Evolutionary conservation across 2,329 filamentous ascomycete genomes (phyloP).

Genomic region (Colletotrichum gigasporum): DNA sequence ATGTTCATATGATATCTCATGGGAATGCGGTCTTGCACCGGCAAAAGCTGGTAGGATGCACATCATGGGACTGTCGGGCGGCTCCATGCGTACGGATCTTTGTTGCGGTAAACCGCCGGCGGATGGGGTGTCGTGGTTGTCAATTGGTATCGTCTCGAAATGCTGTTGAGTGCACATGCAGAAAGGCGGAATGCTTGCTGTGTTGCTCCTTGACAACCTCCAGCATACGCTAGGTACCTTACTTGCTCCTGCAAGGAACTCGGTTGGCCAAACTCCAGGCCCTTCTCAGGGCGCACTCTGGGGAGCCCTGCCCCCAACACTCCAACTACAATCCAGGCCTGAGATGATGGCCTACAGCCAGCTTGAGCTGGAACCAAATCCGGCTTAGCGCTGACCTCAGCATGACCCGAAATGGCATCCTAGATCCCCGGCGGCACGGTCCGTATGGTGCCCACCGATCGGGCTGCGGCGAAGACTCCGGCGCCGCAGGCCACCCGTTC

Average conservation of each 20-base stretch:
- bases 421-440: neutral
- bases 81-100: neutral
- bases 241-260: neutral
- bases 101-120: neutral
- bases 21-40: neutral
- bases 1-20: neutral
- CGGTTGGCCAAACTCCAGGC: too few relatives aligned
- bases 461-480: neutral
- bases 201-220: too few relatives aligned
- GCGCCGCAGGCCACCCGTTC: neutral
- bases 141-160: neutral
- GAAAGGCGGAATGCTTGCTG: too few relatives aligned
- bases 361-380: neutral
- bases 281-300: neutral
- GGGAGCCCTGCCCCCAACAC: neutral
- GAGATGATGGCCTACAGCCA: neutral
- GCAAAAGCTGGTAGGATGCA: constrained; percentile 2
- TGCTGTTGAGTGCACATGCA: neutral
- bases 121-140: neutral
- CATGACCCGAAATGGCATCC: neutral
- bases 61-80: neutral
- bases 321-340: neutral
- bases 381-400: constrained; percentile 14
- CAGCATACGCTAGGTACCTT: too few relatives aligned
- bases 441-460: neutral